Percentiles rank a stretch among this genome's conserved stretches.
Evolutionary conservation across 306 rosid species (phyloP).

Genomic region (Macrotyloma uniflorum): DNA sequence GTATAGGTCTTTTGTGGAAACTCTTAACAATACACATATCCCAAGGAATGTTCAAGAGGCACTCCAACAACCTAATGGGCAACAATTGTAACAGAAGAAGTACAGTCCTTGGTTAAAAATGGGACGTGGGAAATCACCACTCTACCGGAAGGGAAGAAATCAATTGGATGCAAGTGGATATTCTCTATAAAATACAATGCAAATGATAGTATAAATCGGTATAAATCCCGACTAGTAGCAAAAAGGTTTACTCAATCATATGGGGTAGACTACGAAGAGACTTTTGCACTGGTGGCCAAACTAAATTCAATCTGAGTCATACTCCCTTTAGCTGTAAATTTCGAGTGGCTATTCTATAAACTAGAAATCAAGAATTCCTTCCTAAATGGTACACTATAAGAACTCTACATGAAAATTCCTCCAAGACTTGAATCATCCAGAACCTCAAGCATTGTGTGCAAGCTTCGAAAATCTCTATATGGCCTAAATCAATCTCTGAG

Average conservation of each 20-base stretch:
- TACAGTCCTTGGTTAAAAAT: too few species aligned
- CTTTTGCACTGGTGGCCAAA: neutral
- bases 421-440: neutral
- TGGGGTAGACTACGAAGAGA: neutral
- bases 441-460: too few species aligned
- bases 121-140: too few species aligned
- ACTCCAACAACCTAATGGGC: too few species aligned
- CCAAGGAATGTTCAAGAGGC: neutral
- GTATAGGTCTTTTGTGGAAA: neutral
- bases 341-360: neutral
- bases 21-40: too few species aligned
- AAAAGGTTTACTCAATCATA: neutral
- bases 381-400: neutral
- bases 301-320: neutral
- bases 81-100: too few species aligned
- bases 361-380: neutral
- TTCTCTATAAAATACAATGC: too few species aligned
- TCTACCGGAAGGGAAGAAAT: too few species aligned
- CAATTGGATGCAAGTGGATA: too few species aligned
- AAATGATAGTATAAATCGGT: neutral
- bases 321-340: neutral
- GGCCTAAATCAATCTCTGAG: neutral
- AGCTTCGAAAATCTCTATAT: neutral
- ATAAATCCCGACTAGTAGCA: neutral
- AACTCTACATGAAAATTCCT: neutral